These are phyloP conservation scores for Coniochaeta prunicola DNA, from an alignment of 2,329 filamentous ascomycete species.

Conservation along the genomic window DNA sequence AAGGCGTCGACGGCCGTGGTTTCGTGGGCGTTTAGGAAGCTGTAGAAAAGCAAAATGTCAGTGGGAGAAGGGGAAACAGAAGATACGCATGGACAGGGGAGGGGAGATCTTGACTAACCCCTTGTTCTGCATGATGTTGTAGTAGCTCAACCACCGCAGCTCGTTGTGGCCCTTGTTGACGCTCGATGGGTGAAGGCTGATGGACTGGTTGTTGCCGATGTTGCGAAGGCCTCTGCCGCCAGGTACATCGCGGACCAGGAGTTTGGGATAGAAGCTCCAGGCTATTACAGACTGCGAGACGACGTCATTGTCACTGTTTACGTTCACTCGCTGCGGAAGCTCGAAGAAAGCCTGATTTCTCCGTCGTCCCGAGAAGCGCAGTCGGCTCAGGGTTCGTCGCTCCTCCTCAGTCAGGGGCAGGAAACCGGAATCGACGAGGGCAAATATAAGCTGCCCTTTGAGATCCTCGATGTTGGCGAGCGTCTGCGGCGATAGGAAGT, in stretches of 20 bases:
- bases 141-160: slow-evolving; percentile 83
- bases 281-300: slow-evolving; percentile 77
- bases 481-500: slow-evolving; percentile 84
- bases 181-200: slow-evolving; percentile 79
- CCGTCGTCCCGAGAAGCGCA: slow-evolving; percentile 57
- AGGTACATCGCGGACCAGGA: slow-evolving; percentile 68
- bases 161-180: slow-evolving; percentile 70
- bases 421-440: slow-evolving; percentile 79
- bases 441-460: slow-evolving; percentile 82
- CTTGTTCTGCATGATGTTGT: slow-evolving; percentile 93
- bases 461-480: slow-evolving; percentile 90
- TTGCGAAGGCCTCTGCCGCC: slow-evolving; percentile 76
- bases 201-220: slow-evolving; percentile 84
- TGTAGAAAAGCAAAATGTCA: slow-evolving; percentile 22
- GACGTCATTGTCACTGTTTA: slow-evolving; percentile 72
- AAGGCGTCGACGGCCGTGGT: slow-evolving; percentile 77
- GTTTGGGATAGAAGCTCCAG: slow-evolving; percentile 93
- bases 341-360: slow-evolving; percentile 68
- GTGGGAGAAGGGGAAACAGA: not conserved
- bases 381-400: slow-evolving; percentile 58
- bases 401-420: slow-evolving; percentile 69
- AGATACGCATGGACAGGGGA: not conserved
- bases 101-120: slow-evolving; percentile 45
- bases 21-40: slow-evolving; percentile 83
- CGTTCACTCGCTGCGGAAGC: slow-evolving; percentile 68